These are phyloP conservation scores for Fusarium penzigii DNA, from an alignment of 2,329 filamentous ascomycete genomes.

Conservation along the genomic window DNA sequence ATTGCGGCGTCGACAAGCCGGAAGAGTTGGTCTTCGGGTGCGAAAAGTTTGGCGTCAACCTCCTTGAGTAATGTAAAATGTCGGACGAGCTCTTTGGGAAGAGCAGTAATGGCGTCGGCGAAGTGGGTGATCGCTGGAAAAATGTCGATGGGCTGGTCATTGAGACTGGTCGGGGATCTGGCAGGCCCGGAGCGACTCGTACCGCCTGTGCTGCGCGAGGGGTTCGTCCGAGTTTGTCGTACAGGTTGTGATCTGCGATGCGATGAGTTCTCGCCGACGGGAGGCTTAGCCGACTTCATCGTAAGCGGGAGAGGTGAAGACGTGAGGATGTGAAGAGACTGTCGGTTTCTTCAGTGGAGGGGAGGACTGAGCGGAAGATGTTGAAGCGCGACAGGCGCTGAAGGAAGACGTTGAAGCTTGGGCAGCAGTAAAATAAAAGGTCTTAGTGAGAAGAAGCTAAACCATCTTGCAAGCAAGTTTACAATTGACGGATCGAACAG, in stretches of 20 bases:
- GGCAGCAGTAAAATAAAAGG: slow-evolving; percentile 22
- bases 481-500: background rate
- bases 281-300: slow-evolving; percentile 59
- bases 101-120: slow-evolving; percentile 85
- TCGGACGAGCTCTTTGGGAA: slow-evolving; percentile 92
- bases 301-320: slow-evolving; percentile 33
- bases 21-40: slow-evolving; percentile 79
- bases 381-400: slow-evolving; percentile 3
- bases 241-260: slow-evolving; percentile 63
- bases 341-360: slow-evolving; percentile 25
- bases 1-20: slow-evolving; percentile 69
- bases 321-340: slow-evolving; percentile 16
- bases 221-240: slow-evolving; percentile 66
- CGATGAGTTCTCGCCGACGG: slow-evolving; percentile 45
- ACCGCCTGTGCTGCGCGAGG: slow-evolving; percentile 55
- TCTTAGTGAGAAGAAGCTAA: background rate
- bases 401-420: slow-evolving; percentile 10
- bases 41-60: slow-evolving; percentile 94
- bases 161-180: slow-evolving; percentile 48
- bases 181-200: slow-evolving; percentile 44
- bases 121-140: slow-evolving; percentile 73
- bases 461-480: background rate
- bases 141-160: slow-evolving; percentile 64
- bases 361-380: slow-evolving; percentile 22
- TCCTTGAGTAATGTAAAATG: slow-evolving; percentile 97